Evolutionary conservation across 2,329 filamentous ascomycete genomes (phyloP).

Genomic region (Aspergillus hortae): DNA sequence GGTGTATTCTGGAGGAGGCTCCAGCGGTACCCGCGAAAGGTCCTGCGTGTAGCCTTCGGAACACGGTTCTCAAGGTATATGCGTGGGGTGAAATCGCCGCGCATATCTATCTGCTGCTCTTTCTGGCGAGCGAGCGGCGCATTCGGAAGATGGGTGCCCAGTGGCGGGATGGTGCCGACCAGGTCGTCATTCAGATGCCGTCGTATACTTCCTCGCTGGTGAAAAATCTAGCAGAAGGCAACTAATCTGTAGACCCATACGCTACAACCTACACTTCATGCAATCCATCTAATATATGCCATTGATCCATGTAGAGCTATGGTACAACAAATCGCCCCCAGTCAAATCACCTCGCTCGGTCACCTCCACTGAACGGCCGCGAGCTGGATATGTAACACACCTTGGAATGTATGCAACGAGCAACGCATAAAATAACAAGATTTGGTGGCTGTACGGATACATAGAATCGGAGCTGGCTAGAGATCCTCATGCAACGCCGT

Average conservation of each 20-base stretch:
- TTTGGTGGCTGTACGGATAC: background rate
- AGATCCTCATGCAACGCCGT: constrained; percentile 9
- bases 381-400: background rate
- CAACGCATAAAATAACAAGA: background rate
- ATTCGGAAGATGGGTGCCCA: constrained; percentile 55
- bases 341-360: background rate
- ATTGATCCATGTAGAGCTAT: background rate
- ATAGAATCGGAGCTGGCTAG: background rate
- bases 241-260: background rate
- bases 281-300: background rate
- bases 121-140: constrained; percentile 64
- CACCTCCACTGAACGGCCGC: background rate
- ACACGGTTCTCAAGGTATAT: constrained; percentile 57
- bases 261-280: background rate
- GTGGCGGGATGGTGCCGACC: constrained; percentile 66
- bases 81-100: constrained; percentile 73
- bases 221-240: background rate
- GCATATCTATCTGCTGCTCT: constrained; percentile 72
- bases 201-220: background rate
- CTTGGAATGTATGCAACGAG: background rate
- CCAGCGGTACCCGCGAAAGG: constrained; percentile 39
- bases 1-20: constrained; percentile 35
- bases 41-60: background rate
- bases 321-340: constrained; percentile 1
- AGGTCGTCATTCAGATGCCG: constrained; percentile 53